Percentiles rank a stretch among this genome's conserved stretches.
Conservation (phyloP, 352 stramenopile genomes). For the Pythium vanterpoolii region DNA sequence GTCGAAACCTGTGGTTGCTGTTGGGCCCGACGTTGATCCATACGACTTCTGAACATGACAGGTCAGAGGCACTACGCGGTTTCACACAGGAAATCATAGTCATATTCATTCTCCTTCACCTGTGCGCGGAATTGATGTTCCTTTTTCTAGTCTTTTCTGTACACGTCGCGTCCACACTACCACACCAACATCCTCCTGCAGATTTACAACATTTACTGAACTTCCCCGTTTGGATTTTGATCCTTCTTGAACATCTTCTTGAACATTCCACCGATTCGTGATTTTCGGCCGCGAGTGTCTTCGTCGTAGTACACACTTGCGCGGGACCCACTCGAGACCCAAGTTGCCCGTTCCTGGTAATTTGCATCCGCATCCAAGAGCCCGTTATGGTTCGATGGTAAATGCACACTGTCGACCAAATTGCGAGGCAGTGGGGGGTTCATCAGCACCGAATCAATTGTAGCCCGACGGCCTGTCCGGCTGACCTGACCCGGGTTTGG, state of each 20-base stretch:
- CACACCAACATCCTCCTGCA: background rate
- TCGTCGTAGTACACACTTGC: constrained; percentile 66
- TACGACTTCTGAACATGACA: constrained; percentile 24
- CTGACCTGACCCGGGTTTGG: constrained; percentile 15
- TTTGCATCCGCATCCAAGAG: constrained; percentile 11
- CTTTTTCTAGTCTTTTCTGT: constrained; percentile 12
- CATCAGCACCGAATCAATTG: constrained; percentile 30
- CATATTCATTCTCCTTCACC: constrained; percentile 23
- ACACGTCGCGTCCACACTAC: background rate
- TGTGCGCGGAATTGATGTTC: background rate
- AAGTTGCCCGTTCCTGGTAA: constrained; percentile 27
- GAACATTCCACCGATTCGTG: constrained; percentile 80
- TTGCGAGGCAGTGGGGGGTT: constrained; percentile 26
- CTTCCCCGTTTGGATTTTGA: constrained; percentile 7
- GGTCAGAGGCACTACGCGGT: background rate
- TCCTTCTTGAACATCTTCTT: constrained; percentile 92
- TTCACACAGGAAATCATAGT: constrained; percentile 16
- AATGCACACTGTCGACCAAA: constrained; percentile 23
- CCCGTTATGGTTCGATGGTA: constrained; percentile 14
- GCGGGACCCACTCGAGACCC: constrained; percentile 28
- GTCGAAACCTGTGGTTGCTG: background rate
- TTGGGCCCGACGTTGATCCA: constrained; percentile 17
- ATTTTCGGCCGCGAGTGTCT: constrained; percentile 59
- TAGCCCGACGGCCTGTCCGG: constrained; percentile 22
- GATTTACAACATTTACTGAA: background rate